Evolutionary conservation across 495 filamentous ascomycete genomes (phyloP).

Genomic region (Talaromyces nanjingensis): DNA sequence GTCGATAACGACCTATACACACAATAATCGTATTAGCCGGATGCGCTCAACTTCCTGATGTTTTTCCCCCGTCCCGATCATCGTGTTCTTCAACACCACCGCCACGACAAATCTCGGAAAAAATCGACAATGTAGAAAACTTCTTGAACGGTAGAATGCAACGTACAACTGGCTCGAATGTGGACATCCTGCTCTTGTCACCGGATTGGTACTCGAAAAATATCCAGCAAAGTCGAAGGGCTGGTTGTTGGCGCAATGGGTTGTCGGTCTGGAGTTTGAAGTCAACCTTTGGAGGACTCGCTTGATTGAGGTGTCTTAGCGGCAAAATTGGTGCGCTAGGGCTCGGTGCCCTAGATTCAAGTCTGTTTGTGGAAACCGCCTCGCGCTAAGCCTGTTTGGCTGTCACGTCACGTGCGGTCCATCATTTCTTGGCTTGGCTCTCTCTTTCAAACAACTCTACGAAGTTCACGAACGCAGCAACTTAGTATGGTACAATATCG

Average conservation of each 20-base stretch:
- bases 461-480: not conserved
- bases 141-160: constrained; percentile 14
- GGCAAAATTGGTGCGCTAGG: constrained; percentile 12
- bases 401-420: not conserved
- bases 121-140: constrained; percentile 9
- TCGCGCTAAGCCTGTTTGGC: not conserved
- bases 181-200: constrained; percentile 80
- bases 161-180: constrained; percentile 95
- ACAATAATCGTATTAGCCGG: constrained; percentile 25
- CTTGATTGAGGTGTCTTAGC: constrained; percentile 11
- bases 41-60: constrained; percentile 7
- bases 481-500: constrained; percentile 14
- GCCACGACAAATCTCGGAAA: not conserved
- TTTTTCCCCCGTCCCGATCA: not conserved
- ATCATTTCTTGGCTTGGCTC: not conserved
- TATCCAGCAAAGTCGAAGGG: constrained; percentile 30
- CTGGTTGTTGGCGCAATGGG: constrained; percentile 14
- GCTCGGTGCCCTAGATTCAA: constrained; percentile 4
- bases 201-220: constrained; percentile 30
- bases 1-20: constrained; percentile 84
- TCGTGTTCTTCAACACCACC: not conserved
- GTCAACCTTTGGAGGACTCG: constrained; percentile 9
- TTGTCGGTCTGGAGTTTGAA: constrained; percentile 10
- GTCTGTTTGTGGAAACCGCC: not conserved
- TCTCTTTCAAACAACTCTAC: not conserved